Conservation (phyloP, 202 grass and related monocot genomes). For the Eragrostis tef region DNA sequence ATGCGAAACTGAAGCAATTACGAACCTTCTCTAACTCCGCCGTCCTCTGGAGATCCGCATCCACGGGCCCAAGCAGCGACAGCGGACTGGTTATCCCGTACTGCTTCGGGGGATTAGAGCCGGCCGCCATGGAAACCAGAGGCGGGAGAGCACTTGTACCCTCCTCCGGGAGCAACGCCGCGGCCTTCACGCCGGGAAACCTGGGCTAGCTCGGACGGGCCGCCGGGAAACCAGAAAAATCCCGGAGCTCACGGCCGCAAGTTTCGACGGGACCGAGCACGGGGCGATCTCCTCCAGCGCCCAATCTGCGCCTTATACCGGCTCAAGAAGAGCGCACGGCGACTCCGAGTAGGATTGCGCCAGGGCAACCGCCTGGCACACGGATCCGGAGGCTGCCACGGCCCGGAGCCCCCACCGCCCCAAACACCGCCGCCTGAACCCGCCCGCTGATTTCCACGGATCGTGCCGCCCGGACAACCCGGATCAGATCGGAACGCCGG, state of each 20-base stretch:
- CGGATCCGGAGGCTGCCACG: conserved; percentile 21
- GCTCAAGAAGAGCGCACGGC: neutral
- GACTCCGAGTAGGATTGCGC: conserved; percentile 28
- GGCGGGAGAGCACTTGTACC: neutral
- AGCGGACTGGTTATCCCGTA: conserved; percentile 74
- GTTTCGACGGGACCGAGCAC: neutral
- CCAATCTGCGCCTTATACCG: conserved; percentile 6
- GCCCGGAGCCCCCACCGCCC: neutral
- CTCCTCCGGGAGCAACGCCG: neutral
- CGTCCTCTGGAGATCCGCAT: conserved; percentile 68
- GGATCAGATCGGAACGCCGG: conserved; percentile 1
- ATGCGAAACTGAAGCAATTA: neutral
- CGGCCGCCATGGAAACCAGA: conserved; percentile 35
- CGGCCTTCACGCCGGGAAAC: neutral
- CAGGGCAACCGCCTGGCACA: neutral
- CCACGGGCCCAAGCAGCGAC: conserved; percentile 63
- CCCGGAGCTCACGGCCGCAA: too few relatives aligned
- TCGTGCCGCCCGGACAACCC: conserved; percentile 9
- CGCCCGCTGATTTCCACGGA: neutral
- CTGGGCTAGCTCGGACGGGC: neutral
- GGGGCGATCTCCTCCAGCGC: neutral
- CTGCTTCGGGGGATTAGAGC: conserved; percentile 40
- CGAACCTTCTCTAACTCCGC: conserved; percentile 67
- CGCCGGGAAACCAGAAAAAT: too few relatives aligned
- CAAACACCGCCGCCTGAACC: conserved; percentile 17